Evolutionary conservation across 768 basidiomycete genomes (phyloP).

Genomic region (Boletus edulis): DNA sequence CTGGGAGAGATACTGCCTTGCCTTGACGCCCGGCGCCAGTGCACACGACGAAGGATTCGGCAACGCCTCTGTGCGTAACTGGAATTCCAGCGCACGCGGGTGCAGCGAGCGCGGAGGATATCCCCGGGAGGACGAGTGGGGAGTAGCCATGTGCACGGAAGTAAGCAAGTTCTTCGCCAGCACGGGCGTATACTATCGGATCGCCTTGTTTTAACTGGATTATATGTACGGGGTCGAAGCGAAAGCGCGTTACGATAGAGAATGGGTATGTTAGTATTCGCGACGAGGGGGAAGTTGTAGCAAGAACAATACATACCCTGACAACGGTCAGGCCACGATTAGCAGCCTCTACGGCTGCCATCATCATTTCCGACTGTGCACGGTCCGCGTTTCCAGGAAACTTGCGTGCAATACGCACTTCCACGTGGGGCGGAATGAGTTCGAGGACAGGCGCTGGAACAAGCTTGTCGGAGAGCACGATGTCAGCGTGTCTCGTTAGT

Average conservation of each 20-base stretch:
- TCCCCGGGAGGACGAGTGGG: slow-evolving; percentile 83
- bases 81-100: slow-evolving; percentile 91
- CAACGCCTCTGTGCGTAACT: slow-evolving; percentile 92
- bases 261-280: not conserved
- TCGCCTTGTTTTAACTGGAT: slow-evolving; percentile 93
- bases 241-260: not conserved
- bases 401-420: slow-evolving; percentile 89
- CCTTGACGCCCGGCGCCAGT: slow-evolving; percentile 92
- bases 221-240: not conserved
- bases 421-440: slow-evolving; percentile 69
- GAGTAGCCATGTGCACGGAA: slow-evolving; percentile 87
- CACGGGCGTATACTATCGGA: slow-evolving; percentile 91
- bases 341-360: slow-evolving; percentile 83
- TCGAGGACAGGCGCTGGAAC: slow-evolving; percentile 87
- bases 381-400: slow-evolving; percentile 97
- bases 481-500: slow-evolving; percentile 75
- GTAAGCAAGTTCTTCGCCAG: slow-evolving; percentile 91
- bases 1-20: slow-evolving; percentile 78
- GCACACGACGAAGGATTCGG: slow-evolving; percentile 86
- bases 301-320: slow-evolving; percentile 50
- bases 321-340: slow-evolving; percentile 80
- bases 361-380: slow-evolving; percentile 94
- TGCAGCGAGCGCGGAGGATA: slow-evolving; percentile 86
- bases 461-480: slow-evolving; percentile 95
- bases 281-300: not conserved